Base-by-base conservation (phyloP, 2,329 filamentous ascomycete genomes). In the Neoarthrinium moseri region DNA sequence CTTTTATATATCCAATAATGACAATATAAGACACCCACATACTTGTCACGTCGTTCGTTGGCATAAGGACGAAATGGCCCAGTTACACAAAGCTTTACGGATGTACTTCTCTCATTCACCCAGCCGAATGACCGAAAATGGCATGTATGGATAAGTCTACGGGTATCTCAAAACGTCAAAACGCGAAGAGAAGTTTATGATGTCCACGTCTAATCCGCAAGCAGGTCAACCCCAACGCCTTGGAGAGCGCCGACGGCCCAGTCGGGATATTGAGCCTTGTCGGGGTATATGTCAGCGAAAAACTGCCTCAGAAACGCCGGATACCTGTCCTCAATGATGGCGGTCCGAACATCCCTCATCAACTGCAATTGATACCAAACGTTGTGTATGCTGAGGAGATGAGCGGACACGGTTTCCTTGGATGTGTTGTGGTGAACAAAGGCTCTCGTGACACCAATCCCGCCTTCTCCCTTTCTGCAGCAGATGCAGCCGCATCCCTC, bases 361-460 rank as follows among this genome's bases (percentile, higher is more conserved):
- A 99, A 71, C 49, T 86, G 79, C 44, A 99, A 75, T 63, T 96
- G 83, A 61, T 96, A 96, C 71, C 91, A 90, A 21, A 99, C 89
- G 62, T 99, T 99, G 67, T 99, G 94, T 61, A 97, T 90, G 1
- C 90, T 96, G 45, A 99, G 72, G 20, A 89, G 73, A 62, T 82
- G 77, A 13, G 95, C 94, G 6, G 92, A 90, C 2, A 89, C 91
- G 1, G 94, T 99, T 73, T 99, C 94, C 70, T 99, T 99, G 22
- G 87, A 86, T 0, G 89, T 85, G 53, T 96, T 83, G 69, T 99
- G 94, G 63, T 96, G 85, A 38, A 97, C 83, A 67, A 91, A 96
- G 4, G 94, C 91, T 52, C 88, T 78, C 3, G 91, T 95, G 54
- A 97, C 81, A 13, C 87, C 89, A 52, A 96, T 71, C 0, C 87